Conservation (phyloP, 768 basidiomycete species). For the Lanmaoa rubissima region DNA sequence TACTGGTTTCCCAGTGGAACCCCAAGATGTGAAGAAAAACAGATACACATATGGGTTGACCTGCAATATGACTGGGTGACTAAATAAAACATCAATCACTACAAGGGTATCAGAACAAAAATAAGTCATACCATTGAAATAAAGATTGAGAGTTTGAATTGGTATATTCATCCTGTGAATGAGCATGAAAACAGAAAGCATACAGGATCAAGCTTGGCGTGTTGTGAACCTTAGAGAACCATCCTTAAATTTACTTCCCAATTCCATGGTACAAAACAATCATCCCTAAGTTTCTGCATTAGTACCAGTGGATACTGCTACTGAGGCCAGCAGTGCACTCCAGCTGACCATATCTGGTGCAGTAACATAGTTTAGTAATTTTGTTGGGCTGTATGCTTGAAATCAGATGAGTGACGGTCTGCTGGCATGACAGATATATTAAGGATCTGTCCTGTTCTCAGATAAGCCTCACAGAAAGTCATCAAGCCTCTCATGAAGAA, state of each 20-base stretch:
- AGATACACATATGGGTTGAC: slow-evolving; percentile 90
- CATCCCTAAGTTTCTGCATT: slow-evolving; percentile 86
- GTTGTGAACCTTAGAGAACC: slow-evolving; percentile 72
- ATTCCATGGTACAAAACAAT: slow-evolving; percentile 84
- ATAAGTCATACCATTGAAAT: slow-evolving; percentile 67
- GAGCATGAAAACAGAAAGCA: not conserved
- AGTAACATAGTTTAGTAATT: slow-evolving; percentile 91
- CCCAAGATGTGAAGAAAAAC: slow-evolving; percentile 93
- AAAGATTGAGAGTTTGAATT: slow-evolving; percentile 80
- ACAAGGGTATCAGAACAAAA: not conserved
- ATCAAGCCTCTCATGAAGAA: slow-evolving; percentile 93
- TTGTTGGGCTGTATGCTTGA: slow-evolving; percentile 70
- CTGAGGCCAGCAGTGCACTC: slow-evolving; percentile 81
- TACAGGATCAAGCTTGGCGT: not conserved
- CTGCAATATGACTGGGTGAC: slow-evolving; percentile 94
- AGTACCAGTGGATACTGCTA: slow-evolving; percentile 96
- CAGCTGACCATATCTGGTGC: slow-evolving; percentile 91
- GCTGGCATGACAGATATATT: slow-evolving; percentile 93
- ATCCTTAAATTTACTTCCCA: slow-evolving; percentile 93
- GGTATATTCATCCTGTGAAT: slow-evolving; percentile 85
- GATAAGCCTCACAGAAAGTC: slow-evolving; percentile 95
- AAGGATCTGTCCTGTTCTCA: slow-evolving; percentile 87
- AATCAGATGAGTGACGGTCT: slow-evolving; percentile 71
- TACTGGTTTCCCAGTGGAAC: slow-evolving; percentile 89
- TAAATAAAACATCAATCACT: slow-evolving; percentile 24